Conservation (phyloP, 352 stramenopile genomes). For the Globisporangium paroecandrum region DNA sequence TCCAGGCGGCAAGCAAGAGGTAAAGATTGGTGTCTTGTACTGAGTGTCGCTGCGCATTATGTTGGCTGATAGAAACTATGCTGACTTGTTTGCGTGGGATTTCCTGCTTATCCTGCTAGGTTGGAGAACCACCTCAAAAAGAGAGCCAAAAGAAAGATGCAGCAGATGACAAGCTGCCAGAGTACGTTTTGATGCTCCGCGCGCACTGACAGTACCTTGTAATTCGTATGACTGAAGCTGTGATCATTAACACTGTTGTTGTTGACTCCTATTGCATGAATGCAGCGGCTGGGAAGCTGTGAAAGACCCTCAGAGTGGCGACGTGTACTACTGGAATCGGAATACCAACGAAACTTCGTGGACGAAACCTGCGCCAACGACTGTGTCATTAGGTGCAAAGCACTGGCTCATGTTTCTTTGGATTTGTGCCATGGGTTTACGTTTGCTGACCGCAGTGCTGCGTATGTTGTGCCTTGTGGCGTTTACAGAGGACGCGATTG, state of each 20-base stretch:
- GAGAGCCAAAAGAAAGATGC: neutral
- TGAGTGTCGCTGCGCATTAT: neutral
- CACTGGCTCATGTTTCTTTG: neutral
- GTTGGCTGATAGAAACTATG: neutral
- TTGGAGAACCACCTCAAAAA: neutral
- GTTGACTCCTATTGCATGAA: neutral
- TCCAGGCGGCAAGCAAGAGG: slow-evolving; percentile 22
- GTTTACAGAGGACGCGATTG: slow-evolving; percentile 42
- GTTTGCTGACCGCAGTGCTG: neutral
- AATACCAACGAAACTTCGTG: slow-evolving; percentile 75
- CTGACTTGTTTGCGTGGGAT: neutral
- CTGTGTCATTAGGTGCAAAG: slow-evolving; percentile 49
- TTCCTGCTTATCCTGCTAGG: neutral
- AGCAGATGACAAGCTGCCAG: neutral
- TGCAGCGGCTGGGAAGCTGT: slow-evolving; percentile 67
- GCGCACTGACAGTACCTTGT: too few species aligned
- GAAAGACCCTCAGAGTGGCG: slow-evolving; percentile 42
- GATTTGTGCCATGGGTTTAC: neutral
- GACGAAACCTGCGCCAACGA: slow-evolving; percentile 42
- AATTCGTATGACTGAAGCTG: too few species aligned
- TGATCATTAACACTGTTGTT: neutral
- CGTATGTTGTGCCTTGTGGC: neutral
- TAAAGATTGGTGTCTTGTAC: neutral
- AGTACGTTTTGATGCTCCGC: neutral
- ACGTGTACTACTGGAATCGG: slow-evolving; percentile 75